Evolutionary conservation across 2,329 filamentous ascomycete species (phyloP), one percentile per base, ranked within the genome.

Genomic region (Waltergamsia citrina): DNA sequence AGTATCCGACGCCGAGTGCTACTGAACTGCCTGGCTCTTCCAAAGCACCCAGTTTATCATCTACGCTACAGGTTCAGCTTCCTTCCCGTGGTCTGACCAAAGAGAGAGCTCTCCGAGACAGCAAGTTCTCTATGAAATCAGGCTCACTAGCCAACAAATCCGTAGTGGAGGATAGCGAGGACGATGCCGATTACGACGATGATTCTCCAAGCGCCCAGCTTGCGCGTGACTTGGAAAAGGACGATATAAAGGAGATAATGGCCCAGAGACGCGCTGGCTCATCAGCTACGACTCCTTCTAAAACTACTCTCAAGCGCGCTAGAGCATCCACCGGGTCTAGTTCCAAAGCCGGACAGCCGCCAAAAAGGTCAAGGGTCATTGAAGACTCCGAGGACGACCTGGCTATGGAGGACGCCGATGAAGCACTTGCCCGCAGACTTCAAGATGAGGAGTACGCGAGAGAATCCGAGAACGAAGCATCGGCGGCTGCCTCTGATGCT

Each of bases 101-200:
- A 16, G 54, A 60, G 19, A 43, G 50, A n/a, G 45, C 44, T 10
- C 32, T 56, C 11, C 46, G 52, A 12, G 47, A 46, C 7, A 77
- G 67, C 54, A 56, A 67, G 32, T 70, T 62, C 40, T 60, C 69
- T 3, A 51, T 74, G 45, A 57, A 55, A 24, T 38, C 58, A 4
- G 57, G 68, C 41, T 4, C 27, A 7, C 50, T 57, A 34, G 69
- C 72, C 52, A 54, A 63, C 32, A 40, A 59, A 35, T 49, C 60
- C 21, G 54, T 65, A 54, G 69, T 40, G 50, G 54, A 60, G 2
- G 59, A 65, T 8, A 57, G 56, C 2, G 54, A 60, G 16, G 54
- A 60, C 9, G 28, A 35, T 27, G 50, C 50, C 20, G 44, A 34
- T 9, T 38, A 39, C 28, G 40, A 34, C 8, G 35, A 37, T 18